Conservation (phyloP, 2,329 filamentous ascomycete genomes). For the Cercospora nicotianae region DNA sequence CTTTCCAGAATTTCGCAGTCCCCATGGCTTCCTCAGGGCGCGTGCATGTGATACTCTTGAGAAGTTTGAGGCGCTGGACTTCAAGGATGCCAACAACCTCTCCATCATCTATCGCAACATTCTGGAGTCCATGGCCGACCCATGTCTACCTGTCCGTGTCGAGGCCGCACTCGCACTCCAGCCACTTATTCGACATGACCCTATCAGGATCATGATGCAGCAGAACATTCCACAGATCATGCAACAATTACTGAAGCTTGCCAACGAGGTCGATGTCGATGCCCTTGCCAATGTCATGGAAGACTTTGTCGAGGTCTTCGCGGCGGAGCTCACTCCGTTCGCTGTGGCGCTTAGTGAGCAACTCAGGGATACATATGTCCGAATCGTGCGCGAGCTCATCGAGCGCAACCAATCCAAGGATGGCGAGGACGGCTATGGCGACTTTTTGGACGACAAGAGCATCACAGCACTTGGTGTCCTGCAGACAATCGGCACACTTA, state of each 20-base stretch:
- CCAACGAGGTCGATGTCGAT: constrained; percentile 97
- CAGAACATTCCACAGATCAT: constrained; percentile 98
- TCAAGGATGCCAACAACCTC: constrained; percentile 93
- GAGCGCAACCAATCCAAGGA: constrained; percentile 80
- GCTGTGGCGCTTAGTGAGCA: constrained; percentile 95
- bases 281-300: constrained; percentile 98
- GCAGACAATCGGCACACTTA: constrained; percentile 96
- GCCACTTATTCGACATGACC: constrained; percentile 90
- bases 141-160: constrained; percentile 88
- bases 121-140: constrained; percentile 92
- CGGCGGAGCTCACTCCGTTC: constrained; percentile 93
- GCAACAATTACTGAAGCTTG: constrained; percentile 95
- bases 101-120: constrained; percentile 96
- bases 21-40: constrained; percentile 87
- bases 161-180: constrained; percentile 92
- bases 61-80: constrained; percentile 96
- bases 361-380: constrained; percentile 89
- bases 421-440: constrained; percentile 77
- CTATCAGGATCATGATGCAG: constrained; percentile 94
- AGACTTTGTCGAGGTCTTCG: constrained; percentile 98
- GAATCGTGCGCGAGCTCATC: constrained; percentile 86
- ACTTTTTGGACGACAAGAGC: constrained; percentile 96
- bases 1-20: constrained; percentile 94
- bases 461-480: constrained; percentile 94
- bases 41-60: constrained; percentile 96